Evolutionary conservation across 2,329 filamentous ascomycete genomes (phyloP), one percentile per base, ranked within the genome.

Genomic region (Ophiognomonia clavigignenti-juglandacearum): DNA sequence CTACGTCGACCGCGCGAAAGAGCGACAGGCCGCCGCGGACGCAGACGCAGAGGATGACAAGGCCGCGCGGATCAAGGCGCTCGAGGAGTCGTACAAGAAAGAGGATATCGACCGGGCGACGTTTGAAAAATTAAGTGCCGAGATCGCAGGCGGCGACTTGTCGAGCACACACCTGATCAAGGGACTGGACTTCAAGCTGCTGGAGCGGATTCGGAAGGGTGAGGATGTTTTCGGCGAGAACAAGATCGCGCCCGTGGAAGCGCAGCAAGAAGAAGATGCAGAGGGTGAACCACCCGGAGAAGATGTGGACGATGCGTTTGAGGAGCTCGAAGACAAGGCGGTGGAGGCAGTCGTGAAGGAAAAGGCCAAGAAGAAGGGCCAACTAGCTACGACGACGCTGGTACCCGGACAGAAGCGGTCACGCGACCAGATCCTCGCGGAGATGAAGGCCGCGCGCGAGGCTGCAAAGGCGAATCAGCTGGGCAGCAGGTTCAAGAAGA

Each of bases 101-200:
- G 88, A 87, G 39, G 82, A 95, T 66, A 90, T 97, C 54, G 87
- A 95, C 56, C 77, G 82, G 56, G 78, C 77, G 40, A 89, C 83
- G 0, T 96, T 95, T 62, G 83, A 92, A 57, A 82, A 77, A 57
- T 65, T 92, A 34, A 74, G 86, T 27, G 78, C 79, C 53, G 79
- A 95, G 56, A 88, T 96, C 46, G 80, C 88, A 1, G 91, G 90
- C 4, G 92, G 91, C 7, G 86, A 95, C 62, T 67, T 91, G 19
- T 72, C 72, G 13, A 88, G 82, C 57, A 95, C 90, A 13, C 89
- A 96, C 72, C 68, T 96, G 54, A 85, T 97, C 39, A 97, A 96
- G 62, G 93, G 93, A 0, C 68, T 98, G 41, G 93, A 98, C 66
- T 86, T 89, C 62, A 86, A 86, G 63, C 71, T 97, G 11, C 70